A percentile compares a stretch with the other conserved stretches of the same genome.
Evolutionary conservation across 495 filamentous ascomycete species (phyloP).

Genomic region (Tuber magnatum): DNA sequence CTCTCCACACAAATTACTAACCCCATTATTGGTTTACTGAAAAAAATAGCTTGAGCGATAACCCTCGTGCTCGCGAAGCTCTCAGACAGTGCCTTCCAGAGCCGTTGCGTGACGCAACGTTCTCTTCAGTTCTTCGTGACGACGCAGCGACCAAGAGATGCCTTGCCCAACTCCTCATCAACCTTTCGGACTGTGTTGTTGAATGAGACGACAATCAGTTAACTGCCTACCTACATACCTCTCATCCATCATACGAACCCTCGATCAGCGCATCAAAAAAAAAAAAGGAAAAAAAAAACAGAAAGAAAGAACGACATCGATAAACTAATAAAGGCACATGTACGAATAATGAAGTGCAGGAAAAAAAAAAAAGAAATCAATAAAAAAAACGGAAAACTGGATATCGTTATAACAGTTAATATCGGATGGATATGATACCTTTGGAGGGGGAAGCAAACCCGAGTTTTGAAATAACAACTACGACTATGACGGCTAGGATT

Average conservation of each 20-base stretch:
- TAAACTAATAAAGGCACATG: not conserved
- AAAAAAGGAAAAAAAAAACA: too few relatives aligned
- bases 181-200: conserved; percentile 86
- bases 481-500: not conserved
- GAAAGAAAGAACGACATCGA: not conserved
- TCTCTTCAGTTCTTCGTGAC: conserved; percentile 90
- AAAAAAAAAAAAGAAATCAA: not conserved
- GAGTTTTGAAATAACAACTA: not conserved
- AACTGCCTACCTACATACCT: not conserved
- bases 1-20: not conserved
- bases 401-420: not conserved
- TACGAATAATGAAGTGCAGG: conserved; percentile 1
- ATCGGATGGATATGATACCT: not conserved
- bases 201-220: conserved; percentile 43
- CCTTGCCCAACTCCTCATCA: conserved; percentile 91
- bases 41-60: conserved; percentile 72
- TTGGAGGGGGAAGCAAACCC: not conserved
- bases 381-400: not conserved
- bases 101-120: conserved; percentile 91
- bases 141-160: conserved; percentile 98
- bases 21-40: conserved; percentile 23
- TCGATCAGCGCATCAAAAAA: not conserved
- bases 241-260: not conserved
- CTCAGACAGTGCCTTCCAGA: conserved; percentile 95
- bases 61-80: conserved; percentile 89